Conservation (phyloP, 495 filamentous ascomycete genomes). For the Penicillium parvum region DNA sequence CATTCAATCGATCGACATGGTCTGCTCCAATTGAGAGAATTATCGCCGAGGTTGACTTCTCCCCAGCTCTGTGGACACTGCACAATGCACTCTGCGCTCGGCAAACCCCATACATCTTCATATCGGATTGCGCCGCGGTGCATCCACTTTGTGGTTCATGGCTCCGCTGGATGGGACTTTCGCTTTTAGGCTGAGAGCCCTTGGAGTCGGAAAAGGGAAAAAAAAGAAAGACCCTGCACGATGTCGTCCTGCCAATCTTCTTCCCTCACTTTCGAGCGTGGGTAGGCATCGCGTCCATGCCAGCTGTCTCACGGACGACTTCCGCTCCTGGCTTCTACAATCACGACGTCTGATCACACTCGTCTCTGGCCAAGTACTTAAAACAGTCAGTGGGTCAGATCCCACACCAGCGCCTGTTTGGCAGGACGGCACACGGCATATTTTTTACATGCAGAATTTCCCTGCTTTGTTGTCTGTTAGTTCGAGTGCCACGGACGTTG, state of each 20-base stretch:
- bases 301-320: slow-evolving; percentile 16
- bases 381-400: slow-evolving; percentile 9
- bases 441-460: slow-evolving; percentile 4
- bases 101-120: slow-evolving; percentile 15
- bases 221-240: background rate
- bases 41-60: background rate
- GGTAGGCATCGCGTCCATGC: background rate
- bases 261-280: slow-evolving; percentile 2
- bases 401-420: slow-evolving; percentile 1
- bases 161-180: slow-evolving; percentile 15
- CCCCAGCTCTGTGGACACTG: no score
- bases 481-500: slow-evolving; percentile 15
- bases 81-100: no score
- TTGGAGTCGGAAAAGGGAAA: background rate
- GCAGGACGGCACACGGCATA: slow-evolving; percentile 13
- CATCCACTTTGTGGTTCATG: slow-evolving; percentile 4
- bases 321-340: slow-evolving; percentile 11
- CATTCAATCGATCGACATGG: no score
- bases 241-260: background rate
- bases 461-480: slow-evolving; percentile 5
- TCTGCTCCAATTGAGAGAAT: no score
- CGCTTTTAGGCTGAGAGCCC: background rate
- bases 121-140: slow-evolving; percentile 11
- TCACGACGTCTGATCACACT: background rate
- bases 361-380: background rate